A percentile compares a stretch with the other conserved stretches of the same genome.
Conservation (phyloP, 169 alveolate genomes). For the Eimeria tenella region DNA sequence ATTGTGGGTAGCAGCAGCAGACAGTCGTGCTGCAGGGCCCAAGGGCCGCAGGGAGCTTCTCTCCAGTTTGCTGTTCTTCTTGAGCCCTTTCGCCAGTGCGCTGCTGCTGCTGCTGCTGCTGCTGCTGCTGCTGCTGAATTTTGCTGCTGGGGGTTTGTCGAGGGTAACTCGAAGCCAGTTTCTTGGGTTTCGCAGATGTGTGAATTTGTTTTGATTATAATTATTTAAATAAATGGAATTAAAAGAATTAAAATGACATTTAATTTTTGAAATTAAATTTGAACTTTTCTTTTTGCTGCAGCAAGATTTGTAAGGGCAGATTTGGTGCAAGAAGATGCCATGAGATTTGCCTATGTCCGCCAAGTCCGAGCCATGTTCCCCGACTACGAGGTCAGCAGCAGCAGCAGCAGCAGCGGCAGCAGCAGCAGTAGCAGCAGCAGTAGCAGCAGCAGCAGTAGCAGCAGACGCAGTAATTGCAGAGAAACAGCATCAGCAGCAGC, state of each 20-base stretch:
- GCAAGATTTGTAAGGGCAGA: slow-evolving; percentile 56
- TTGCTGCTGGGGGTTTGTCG: too few relatives aligned
- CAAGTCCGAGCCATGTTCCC: slow-evolving; percentile 3
- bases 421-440: not conserved
- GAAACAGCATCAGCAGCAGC: not conserved
- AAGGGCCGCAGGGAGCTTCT: not conserved
- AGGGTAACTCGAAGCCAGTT: too few relatives aligned
- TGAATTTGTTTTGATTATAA: too few relatives aligned
- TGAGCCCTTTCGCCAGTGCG: not conserved
- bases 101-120: too few relatives aligned
- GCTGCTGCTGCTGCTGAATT: too few relatives aligned
- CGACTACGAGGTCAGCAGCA: not conserved
- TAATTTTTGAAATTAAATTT: too few relatives aligned
- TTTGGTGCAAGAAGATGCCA: slow-evolving; percentile 52
- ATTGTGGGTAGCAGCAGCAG: not conserved
- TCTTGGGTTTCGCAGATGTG: too few relatives aligned
- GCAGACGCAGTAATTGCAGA: not conserved
- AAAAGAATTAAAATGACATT: too few relatives aligned
- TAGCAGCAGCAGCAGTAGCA: not conserved
- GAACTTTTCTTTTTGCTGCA: too few relatives aligned
- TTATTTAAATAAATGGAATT: too few relatives aligned
- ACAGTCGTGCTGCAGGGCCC: not conserved
- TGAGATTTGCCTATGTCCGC: slow-evolving; percentile 30
- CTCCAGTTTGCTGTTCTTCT: not conserved
- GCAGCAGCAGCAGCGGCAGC: not conserved